A percentile compares a stretch with the other conserved stretches of the same genome.
phyloP scores from a whole-genome alignment of 129 eudicot genomes.

The Silybum marianum region DNA sequence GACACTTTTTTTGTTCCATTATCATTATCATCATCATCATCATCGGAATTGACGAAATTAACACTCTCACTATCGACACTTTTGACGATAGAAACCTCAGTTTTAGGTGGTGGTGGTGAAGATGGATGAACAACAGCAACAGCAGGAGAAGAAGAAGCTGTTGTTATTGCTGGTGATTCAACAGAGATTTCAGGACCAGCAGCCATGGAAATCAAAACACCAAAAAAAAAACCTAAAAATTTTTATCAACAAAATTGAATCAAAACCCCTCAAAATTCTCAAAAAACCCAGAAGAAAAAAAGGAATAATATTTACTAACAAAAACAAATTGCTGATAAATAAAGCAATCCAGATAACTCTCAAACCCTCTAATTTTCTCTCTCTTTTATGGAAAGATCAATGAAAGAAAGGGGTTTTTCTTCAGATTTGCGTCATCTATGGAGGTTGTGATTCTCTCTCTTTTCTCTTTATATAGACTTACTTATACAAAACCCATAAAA shows the following conservation, averaged over 20 bases:
- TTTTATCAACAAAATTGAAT: slow-evolving; percentile 30
- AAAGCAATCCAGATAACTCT: slow-evolving; percentile 10
- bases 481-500: slow-evolving; percentile 12
- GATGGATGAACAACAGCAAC: slow-evolving; percentile 35
- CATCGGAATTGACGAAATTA: slow-evolving; percentile 23
- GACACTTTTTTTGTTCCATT: slow-evolving; percentile 32
- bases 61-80: slow-evolving; percentile 41
- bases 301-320: slow-evolving; percentile 13
- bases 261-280: slow-evolving; percentile 16
- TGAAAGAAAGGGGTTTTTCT: slow-evolving; percentile 28
- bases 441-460: slow-evolving; percentile 27
- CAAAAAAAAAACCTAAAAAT: background rate
- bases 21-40: slow-evolving; percentile 16
- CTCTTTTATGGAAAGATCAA: slow-evolving; percentile 26
- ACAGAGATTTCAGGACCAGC: slow-evolving; percentile 71
- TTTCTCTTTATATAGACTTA: slow-evolving; percentile 22
- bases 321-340: slow-evolving; percentile 23
- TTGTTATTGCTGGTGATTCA: slow-evolving; percentile 41
- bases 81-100: slow-evolving; percentile 35
- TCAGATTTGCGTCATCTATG: slow-evolving; percentile 35
- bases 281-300: slow-evolving; percentile 22
- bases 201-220: slow-evolving; percentile 59
- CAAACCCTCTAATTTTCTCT: slow-evolving; percentile 24
- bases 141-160: slow-evolving; percentile 32
- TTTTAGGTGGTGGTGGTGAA: slow-evolving; percentile 25